Conservation (phyloP, 805 yeast species). For the Wickerhamiella cacticola region DNA sequence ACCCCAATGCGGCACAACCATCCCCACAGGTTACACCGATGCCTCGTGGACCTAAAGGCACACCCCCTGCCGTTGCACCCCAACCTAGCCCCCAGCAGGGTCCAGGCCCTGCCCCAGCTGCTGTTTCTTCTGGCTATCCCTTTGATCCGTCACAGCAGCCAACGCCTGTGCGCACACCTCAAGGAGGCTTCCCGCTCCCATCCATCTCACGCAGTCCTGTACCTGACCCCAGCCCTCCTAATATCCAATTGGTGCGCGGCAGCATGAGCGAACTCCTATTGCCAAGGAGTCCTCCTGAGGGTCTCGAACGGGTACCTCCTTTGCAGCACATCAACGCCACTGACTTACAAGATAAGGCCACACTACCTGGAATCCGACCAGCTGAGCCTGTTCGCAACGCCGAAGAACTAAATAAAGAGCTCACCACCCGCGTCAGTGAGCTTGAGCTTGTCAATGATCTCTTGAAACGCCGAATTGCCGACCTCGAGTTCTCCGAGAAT, state of each 20-base stretch:
- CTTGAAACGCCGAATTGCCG: slow-evolving; percentile 69
- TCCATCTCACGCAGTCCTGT: slow-evolving; percentile 5
- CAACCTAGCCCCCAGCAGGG: not conserved
- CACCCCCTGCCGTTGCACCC: not conserved
- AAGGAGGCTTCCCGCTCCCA: not conserved
- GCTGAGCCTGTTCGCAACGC: not conserved
- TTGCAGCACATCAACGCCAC: slow-evolving; percentile 21
- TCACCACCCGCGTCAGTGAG: slow-evolving; percentile 73
- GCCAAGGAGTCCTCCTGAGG: slow-evolving; percentile 22
- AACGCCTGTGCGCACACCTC: slow-evolving; percentile 12
- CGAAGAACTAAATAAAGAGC: slow-evolving; percentile 29
- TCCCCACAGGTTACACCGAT: not conserved
- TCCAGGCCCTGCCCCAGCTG: not conserved
- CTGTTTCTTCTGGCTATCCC: not conserved
- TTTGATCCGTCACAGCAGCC: slow-evolving; percentile 8
- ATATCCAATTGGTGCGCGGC: slow-evolving; percentile 20
- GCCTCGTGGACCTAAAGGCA: not conserved
- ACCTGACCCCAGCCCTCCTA: slow-evolving; percentile 15
- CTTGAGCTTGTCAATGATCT: slow-evolving; percentile 83
- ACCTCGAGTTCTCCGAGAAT: slow-evolving; percentile 46
- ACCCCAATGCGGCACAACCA: not conserved
- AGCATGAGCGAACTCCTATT: slow-evolving; percentile 24
- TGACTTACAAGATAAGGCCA: slow-evolving; percentile 15
- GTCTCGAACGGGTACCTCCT: slow-evolving; percentile 23
- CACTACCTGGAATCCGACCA: slow-evolving; percentile 7